These are phyloP conservation scores for Pythium aristosporum DNA, from an alignment of 352 stramenopile species.

Conservation along the genomic window DNA sequence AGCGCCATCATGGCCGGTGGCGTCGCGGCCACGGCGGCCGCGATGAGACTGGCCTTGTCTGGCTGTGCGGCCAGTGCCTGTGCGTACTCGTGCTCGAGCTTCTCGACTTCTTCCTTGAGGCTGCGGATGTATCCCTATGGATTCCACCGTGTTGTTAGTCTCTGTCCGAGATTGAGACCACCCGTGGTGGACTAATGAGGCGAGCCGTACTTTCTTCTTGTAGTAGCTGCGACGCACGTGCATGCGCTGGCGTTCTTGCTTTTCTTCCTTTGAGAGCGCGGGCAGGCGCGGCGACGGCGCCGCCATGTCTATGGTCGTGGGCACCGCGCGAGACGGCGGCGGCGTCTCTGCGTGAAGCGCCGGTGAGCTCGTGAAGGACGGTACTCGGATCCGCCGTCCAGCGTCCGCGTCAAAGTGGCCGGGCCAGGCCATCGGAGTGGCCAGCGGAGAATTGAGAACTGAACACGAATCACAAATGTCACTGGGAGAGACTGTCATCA, in stretches of 20 bases:
- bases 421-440: too few relatives aligned
- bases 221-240: constrained; percentile 55
- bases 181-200: neutral
- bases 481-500: too few relatives aligned
- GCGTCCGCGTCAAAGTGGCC: too few relatives aligned
- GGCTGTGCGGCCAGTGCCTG: constrained; percentile 16
- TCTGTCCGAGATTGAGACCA: too few relatives aligned
- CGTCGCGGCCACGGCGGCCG: neutral
- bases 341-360: neutral
- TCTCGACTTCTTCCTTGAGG: constrained; percentile 23
- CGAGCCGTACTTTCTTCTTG: constrained; percentile 32
- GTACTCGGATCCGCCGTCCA: too few relatives aligned
- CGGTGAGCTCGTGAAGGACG: too few relatives aligned
- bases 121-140: constrained; percentile 27
- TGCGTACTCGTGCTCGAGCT: constrained; percentile 26
- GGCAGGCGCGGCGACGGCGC: constrained; percentile 6
- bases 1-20: neutral
- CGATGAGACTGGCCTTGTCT: constrained; percentile 2
- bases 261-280: constrained; percentile 36
- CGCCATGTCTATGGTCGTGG: neutral
- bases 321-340: neutral
- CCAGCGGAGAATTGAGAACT: too few relatives aligned
- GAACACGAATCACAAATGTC: too few relatives aligned
- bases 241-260: constrained; percentile 57
- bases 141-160: neutral